Base-by-base conservation (phyloP, 148 eudicot genomes). In the Fagopyrum esculentum region DNA sequence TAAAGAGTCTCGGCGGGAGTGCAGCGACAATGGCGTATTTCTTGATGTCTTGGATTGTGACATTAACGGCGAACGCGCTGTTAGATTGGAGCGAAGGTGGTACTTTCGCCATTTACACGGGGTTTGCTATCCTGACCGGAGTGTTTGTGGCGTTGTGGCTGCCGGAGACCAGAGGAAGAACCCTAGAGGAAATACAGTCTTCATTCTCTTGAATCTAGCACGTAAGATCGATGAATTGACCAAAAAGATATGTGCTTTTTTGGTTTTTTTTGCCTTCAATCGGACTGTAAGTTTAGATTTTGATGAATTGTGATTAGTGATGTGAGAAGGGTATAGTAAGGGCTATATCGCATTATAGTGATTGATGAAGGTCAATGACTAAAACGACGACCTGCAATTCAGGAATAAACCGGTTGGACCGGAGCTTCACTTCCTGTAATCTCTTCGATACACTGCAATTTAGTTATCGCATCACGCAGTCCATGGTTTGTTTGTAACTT, bases 1-100 rank as follows among this genome's bases (percentile, higher is more conserved):
- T 92, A 64, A 92, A 92, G 80, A 83, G 97, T 55, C 88, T 92
- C 72, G 98, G 90, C 52, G 96, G 96, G 40, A 92, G 98, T 71
- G 78, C 86, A 56, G 97, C 97, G 68, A 87, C 90, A 40, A 69
- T 92, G 81, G 78, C 81, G 35, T 90, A 92, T 81, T 92, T 90
- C 86, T 69, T 87, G 72, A 52, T 86, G 16, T 83, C 93, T 3
- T 90, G 88, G 83, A 76, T 83, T 29, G 73, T 90, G 50, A 92
- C 97, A n/a, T 81, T 92, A 91, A 83, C 93, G 35, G 97, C 97
- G 17, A 85, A 84, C 73, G 74, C 87, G 78, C 86, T 92, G 50
- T 75, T 92, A 40, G 77, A 46, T 19, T 92, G 97, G 97, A 92
- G 88, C 72, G 76, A 79, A 57, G 95, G 94, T 87, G 97, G 90